Percentiles rank a stretch among this genome's conserved stretches.
Conservation (phyloP, 23 red algal species). For the Gracilaria gracilis region DNA sequence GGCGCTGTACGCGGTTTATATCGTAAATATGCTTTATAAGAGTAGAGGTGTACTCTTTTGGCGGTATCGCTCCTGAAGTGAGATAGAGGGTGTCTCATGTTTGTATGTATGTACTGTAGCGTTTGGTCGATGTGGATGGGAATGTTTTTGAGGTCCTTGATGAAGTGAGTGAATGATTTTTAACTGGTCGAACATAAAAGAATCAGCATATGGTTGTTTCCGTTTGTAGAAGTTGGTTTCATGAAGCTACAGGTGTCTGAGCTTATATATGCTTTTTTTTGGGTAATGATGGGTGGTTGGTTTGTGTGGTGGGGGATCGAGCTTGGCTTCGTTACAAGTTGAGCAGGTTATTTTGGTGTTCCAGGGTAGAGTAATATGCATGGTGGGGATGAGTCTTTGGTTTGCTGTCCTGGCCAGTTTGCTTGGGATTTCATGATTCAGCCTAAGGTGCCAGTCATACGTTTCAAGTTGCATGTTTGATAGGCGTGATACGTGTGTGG, state of each 20-base stretch:
- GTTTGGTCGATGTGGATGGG: not conserved
- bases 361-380: not conserved
- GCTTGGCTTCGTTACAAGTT: not conserved
- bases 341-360: not conserved
- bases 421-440: too few species aligned
- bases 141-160: conserved; percentile 2
- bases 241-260: not conserved
- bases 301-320: not conserved
- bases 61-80: not conserved
- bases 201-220: conserved; percentile 26
- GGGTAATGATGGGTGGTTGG: not conserved
- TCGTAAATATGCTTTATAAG: not conserved
- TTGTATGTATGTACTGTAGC: not conserved
- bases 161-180: not conserved
- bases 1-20: not conserved
- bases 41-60: conserved; percentile 31
- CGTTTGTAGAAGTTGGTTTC: not conserved
- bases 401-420: too few species aligned
- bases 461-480: too few species aligned
- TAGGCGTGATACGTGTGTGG: too few species aligned
- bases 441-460: too few species aligned
- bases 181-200: not conserved
- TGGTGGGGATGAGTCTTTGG: too few species aligned
- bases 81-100: not conserved
- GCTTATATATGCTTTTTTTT: not conserved